Percentiles rank a stretch among this genome's conserved stretches.
Conservation (phyloP, 257 asterid genomes). For the Penstemon davidsonii region DNA sequence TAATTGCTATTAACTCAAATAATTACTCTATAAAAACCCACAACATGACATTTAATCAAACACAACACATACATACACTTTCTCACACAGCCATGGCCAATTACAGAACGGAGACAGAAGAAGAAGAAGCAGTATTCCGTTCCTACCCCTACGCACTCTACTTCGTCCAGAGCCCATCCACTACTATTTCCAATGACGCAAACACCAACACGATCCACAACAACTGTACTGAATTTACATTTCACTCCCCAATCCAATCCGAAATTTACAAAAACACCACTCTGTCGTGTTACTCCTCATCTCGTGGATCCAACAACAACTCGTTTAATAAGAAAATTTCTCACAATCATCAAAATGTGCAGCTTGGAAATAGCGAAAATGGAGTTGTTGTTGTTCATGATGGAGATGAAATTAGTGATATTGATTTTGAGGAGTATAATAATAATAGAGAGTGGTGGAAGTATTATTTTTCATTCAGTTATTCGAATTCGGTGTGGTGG, state of each 20-base stretch:
- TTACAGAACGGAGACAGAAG: conserved; percentile 51
- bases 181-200: conserved; percentile 39
- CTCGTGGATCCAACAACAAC: conserved; percentile 51
- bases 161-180: conserved; percentile 74
- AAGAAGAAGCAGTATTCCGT: conserved; percentile 66
- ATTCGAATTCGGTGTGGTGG: conserved; percentile 63
- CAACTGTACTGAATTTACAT: conserved; percentile 10
- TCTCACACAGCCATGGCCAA: conserved; percentile 24
- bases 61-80: conserved; percentile 3
- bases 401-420: conserved; percentile 13
- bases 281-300: conserved; percentile 58
- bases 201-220: conserved; percentile 22
- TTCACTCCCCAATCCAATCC: conserved; percentile 25
- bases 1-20: no score
- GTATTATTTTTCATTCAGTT: conserved; percentile 40
- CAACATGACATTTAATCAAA: no score
- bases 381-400: background rate
- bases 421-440: conserved; percentile 13
- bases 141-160: conserved; percentile 54
- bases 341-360: conserved; percentile 20
- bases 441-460: conserved; percentile 34
- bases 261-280: conserved; percentile 26
- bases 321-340: conserved; percentile 26
- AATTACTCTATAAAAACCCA: background rate
- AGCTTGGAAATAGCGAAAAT: conserved; percentile 17